These are phyloP conservation scores for Chrysoporthe cubensis DNA, from an alignment of 2,329 filamentous ascomycete genomes.

Conservation along the genomic window DNA sequence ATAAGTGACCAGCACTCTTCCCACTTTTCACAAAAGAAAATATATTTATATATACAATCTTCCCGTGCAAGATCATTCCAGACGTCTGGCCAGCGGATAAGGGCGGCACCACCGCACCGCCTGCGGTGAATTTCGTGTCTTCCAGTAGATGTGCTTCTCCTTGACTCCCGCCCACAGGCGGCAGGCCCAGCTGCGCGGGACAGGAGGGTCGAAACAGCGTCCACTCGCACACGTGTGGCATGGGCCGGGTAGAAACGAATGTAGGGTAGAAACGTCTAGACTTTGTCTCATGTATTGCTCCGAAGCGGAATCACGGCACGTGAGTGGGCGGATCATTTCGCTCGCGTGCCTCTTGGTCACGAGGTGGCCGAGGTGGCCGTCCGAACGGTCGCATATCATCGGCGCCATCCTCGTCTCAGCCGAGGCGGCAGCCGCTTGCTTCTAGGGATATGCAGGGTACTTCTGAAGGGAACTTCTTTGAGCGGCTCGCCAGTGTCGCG, in stretches of 20 bases:
- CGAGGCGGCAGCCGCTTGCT: not conserved
- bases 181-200: not conserved
- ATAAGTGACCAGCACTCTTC: not conserved
- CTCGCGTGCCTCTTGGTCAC: not conserved
- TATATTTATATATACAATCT: not conserved
- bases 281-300: not conserved
- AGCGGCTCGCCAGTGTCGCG: not conserved
- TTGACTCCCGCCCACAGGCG: not conserved
- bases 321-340: not conserved
- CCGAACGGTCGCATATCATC: not conserved
- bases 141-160: not conserved
- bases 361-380: not conserved
- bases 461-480: not conserved
- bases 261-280: not conserved
- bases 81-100: conserved; percentile 1
- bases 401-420: not conserved
- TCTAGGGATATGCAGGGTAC: not conserved
- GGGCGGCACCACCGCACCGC: not conserved
- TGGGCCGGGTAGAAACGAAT: not conserved
- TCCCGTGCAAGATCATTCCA: not conserved
- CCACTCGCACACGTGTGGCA: not conserved
- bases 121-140: not conserved
- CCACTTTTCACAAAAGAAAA: not conserved
- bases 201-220: not conserved
- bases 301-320: not conserved